Conservation (phyloP, 2,329 filamentous ascomycete genomes). For the Botryosphaeria dothidea region DNA sequence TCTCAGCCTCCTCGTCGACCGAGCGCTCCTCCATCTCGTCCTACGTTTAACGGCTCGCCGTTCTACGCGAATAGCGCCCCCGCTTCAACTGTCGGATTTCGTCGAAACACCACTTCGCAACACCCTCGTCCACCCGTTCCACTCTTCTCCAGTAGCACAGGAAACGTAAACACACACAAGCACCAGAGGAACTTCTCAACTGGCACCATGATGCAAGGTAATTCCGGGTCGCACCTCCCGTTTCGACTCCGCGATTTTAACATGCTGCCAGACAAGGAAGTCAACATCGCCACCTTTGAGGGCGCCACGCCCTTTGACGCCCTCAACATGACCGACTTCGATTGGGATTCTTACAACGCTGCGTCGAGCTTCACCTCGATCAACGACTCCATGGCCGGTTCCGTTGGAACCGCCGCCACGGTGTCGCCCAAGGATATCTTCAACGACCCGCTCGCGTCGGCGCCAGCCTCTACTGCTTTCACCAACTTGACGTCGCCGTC, state of each 20-base stretch:
- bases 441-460: conserved; percentile 68
- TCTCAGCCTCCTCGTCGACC: conserved; percentile 51
- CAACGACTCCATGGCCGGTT: conserved; percentile 39
- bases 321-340: conserved; percentile 20
- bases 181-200: conserved; percentile 24
- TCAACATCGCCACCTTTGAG: conserved; percentile 14
- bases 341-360: conserved; percentile 28
- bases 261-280: conserved; percentile 5
- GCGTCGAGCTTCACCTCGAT: conserved; percentile 43
- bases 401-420: conserved; percentile 51
- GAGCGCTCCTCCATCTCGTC: conserved; percentile 55
- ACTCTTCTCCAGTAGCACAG: conserved; percentile 62
- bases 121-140: conserved; percentile 68
- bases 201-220: conserved; percentile 39
- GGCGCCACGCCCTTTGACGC: conserved; percentile 1
- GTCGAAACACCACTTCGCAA: conserved; percentile 53
- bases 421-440: conserved; percentile 84
- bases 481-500: conserved; percentile 81
- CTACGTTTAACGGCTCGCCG: conserved; percentile 62
- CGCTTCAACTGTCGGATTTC: conserved; percentile 60
- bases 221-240: not conserved
- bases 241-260: not conserved
- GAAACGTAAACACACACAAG: conserved; percentile 47
- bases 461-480: conserved; percentile 78
- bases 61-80: conserved; percentile 70